A percentile compares a stretch with the other conserved stretches of the same genome.
Conservation (phyloP, 371 early-diverging fungal species). For the Syncephalis fuscata region DNA sequence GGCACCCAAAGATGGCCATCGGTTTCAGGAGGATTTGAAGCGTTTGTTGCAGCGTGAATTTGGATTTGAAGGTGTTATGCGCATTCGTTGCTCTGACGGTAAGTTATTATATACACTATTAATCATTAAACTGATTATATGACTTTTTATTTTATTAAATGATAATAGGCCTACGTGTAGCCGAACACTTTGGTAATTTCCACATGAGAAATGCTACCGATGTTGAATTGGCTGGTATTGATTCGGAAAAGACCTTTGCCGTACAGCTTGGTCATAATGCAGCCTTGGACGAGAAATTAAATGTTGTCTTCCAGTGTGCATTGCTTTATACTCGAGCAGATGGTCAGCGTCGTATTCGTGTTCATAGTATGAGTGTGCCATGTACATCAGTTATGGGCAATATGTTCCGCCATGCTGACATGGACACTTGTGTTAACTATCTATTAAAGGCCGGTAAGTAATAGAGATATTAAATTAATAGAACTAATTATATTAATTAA, state of each 20-base stretch:
- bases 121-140: not conserved
- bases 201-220: constrained; percentile 83
- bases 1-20: constrained; percentile 34
- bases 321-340: constrained; percentile 76
- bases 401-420: constrained; percentile 79
- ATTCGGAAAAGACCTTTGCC: constrained; percentile 67
- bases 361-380: constrained; percentile 72
- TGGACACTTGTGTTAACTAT: constrained; percentile 80
- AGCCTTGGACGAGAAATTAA: constrained; percentile 63
- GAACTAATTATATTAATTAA: not conserved
- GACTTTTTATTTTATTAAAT: constrained; percentile 14
- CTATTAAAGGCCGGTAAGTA: constrained; percentile 36
- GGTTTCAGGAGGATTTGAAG: constrained; percentile 48
- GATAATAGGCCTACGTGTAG: constrained; percentile 34
- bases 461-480: constrained; percentile 15
- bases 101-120: constrained; percentile 12
- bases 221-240: constrained; percentile 75
- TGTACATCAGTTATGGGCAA: constrained; percentile 55
- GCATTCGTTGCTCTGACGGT: constrained; percentile 78
- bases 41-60: constrained; percentile 55
- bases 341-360: constrained; percentile 84
- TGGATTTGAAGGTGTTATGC: constrained; percentile 76
- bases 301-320: constrained; percentile 76
- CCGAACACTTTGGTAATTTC: constrained; percentile 86
- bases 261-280: constrained; percentile 73